Evolutionary conservation across 1,139 yeast species (phyloP).

Genomic region (Lodderomyces oxycetoniae): DNA sequence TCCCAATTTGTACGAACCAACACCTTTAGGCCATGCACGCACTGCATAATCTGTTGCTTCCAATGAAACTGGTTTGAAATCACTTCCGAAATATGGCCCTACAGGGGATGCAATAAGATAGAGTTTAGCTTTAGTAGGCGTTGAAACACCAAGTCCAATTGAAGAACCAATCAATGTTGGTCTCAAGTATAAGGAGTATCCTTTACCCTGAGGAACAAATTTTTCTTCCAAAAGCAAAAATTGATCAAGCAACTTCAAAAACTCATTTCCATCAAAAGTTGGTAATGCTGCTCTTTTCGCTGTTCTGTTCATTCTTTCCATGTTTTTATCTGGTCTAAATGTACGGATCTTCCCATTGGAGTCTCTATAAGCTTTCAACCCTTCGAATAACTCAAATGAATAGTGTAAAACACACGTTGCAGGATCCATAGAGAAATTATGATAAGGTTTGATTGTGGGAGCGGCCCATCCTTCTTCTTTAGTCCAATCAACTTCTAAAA

Average conservation of each 20-base stretch:
- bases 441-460: constrained; percentile 85
- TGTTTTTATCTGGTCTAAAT: constrained; percentile 88
- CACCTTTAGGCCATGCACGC: constrained; percentile 99
- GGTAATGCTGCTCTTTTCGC: constrained; percentile 88
- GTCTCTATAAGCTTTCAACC: constrained; percentile 89
- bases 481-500: constrained; percentile 85
- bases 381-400: constrained; percentile 93
- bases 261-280: constrained; percentile 70
- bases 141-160: constrained; percentile 75
- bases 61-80: constrained; percentile 87
- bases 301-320: constrained; percentile 84
- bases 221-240: constrained; percentile 67
- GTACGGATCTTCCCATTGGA: constrained; percentile 63
- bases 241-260: constrained; percentile 68
- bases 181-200: constrained; percentile 87
- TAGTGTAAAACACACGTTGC: constrained; percentile 88
- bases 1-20: constrained; percentile 92
- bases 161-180: constrained; percentile 95
- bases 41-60: constrained; percentile 95
- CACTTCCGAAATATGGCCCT: constrained; percentile 86
- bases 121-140: constrained; percentile 75
- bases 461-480: constrained; percentile 73
- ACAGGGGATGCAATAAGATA: constrained; percentile 92
- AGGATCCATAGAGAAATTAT: constrained; percentile 72
- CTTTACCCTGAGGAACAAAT: constrained; percentile 78